Evolutionary conservation across 2,329 filamentous ascomycete genomes (phyloP).

Genomic region (Colletotrichum endophyticum): DNA sequence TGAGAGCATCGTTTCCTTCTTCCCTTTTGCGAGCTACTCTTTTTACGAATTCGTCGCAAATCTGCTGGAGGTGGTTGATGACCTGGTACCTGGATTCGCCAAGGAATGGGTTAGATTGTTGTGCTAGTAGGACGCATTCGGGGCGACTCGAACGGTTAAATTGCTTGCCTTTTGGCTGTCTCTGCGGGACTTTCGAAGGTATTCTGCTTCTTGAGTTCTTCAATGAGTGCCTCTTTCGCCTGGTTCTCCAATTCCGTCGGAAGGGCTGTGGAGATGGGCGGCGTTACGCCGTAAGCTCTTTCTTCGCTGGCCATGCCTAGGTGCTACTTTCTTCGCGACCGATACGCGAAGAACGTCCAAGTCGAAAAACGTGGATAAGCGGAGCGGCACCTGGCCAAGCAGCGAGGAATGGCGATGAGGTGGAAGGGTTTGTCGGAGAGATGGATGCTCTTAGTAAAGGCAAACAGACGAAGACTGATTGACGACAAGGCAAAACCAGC

Average conservation of each 20-base stretch:
- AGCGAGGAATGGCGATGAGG: neutral
- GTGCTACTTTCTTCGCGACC: neutral
- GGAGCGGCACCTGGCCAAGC: neutral
- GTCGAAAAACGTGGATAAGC: neutral
- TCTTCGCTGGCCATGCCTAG: slow-evolving; percentile 41
- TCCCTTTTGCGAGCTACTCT: slow-evolving; percentile 77
- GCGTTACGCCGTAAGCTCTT: slow-evolving; percentile 71
- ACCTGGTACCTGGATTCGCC: slow-evolving; percentile 64
- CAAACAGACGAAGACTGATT: neutral
- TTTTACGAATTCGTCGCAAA: slow-evolving; percentile 87
- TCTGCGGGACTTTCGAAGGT: slow-evolving; percentile 88
- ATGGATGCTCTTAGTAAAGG: neutral
- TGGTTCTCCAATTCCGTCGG: slow-evolving; percentile 80
- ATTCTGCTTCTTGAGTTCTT: slow-evolving; percentile 86
- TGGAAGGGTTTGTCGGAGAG: neutral
- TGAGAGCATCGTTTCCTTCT: slow-evolving; percentile 73
- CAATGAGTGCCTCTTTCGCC: slow-evolving; percentile 78
- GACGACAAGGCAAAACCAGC: neutral
- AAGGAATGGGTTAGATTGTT: neutral
- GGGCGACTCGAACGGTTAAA: neutral
- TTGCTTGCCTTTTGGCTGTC: slow-evolving; percentile 76
- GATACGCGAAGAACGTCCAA: neutral
- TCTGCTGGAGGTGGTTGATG: slow-evolving; percentile 76
- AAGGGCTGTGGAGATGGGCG: slow-evolving; percentile 77
- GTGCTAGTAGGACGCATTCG: neutral